Conservation (phyloP, 805 yeast genomes). For the Saturnispora zaruensis region DNA sequence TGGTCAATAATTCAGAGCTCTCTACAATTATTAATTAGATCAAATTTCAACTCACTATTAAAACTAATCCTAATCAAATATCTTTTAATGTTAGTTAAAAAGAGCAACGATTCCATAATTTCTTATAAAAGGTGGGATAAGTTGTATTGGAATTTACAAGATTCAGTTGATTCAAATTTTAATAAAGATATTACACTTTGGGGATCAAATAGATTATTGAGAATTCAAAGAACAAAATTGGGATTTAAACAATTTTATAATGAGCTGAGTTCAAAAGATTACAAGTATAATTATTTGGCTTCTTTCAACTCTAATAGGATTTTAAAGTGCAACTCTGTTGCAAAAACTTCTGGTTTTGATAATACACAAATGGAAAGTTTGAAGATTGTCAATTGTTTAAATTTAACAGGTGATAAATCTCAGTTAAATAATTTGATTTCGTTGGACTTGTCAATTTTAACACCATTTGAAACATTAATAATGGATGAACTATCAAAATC, state of each 20-base stretch:
- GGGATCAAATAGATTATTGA: conserved; percentile 4
- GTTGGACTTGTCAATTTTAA: conserved; percentile 8
- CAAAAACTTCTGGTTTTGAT: not conserved
- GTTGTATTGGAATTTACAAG: conserved; percentile 10
- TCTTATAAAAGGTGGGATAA: conserved; percentile 9
- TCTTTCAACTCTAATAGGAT: not conserved
- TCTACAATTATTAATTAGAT: not conserved
- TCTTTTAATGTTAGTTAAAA: conserved; percentile 2
- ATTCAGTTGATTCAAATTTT: conserved; percentile 6
- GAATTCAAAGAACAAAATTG: conserved; percentile 1
- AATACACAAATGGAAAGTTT: not conserved
- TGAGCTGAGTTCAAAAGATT: not conserved
- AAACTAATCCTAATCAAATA: conserved; percentile 10
- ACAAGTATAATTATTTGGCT: not conserved
- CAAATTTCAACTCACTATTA: not conserved
- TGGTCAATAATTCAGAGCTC: conserved; percentile 4
- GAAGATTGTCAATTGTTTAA: not conserved
- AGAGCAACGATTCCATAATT: conserved; percentile 2
- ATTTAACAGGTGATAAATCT: not conserved
- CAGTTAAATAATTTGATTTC: conserved; percentile 4
- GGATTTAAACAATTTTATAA: not conserved
- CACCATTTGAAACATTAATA: conserved; percentile 10
- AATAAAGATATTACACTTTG: conserved; percentile 4
- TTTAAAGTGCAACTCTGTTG: not conserved
- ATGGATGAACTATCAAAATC: conserved; percentile 3